Evolutionary conservation across 2,329 filamentous ascomycete genomes (phyloP), one percentile per base, ranked within the genome.

Genomic region (Elsinoe ampelina): DNA sequence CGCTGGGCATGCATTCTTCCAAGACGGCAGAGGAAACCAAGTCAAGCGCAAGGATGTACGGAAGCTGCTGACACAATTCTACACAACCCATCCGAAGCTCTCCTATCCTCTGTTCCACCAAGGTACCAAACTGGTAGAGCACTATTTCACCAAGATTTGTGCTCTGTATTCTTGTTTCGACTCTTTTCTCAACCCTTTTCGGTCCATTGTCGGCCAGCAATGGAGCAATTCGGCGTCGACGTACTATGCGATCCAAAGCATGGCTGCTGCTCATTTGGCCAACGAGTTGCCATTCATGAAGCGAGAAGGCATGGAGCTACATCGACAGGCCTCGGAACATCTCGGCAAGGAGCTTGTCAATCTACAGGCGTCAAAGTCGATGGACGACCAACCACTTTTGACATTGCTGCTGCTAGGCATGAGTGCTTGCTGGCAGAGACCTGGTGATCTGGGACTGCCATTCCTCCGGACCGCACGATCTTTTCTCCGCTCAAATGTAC

Each of bases 81-180:
- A 62, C 58, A 43, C 59, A 59, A 47, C 69, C 57, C 63, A 63
- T 58, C 63, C 70, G 54, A 62, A 71, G 58, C 63, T 70, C 41
- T 58, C 67, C 58, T 35, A 63, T 57, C 63, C 66, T 30, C 61
- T 77, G 57, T 71, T 71, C 43, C 77, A 80, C 47, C 70, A 76
- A 15, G 76, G 78, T 2, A 81, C 78, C 47, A 75, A 79, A 45
- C 70, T 84, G 13, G 77, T 84, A 8, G 80, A 83, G 48, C 81
- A 84, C 61, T 84, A 84, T 62, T 84, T 84, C 69, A 79, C 79
- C 62, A 79, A 83, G 58, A 80, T 83, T 2, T 82, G 80, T 50
- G 76, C 74, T 2, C 68, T 84, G 8, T 84, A 82, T 65, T 84
- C 81, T n/a, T 82, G 78, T 58, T 85, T 82, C 62, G 82, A 84